Evolutionary conservation across 2,329 filamentous ascomycete species (phyloP).

Genomic region (Colletotrichum camelliae): DNA sequence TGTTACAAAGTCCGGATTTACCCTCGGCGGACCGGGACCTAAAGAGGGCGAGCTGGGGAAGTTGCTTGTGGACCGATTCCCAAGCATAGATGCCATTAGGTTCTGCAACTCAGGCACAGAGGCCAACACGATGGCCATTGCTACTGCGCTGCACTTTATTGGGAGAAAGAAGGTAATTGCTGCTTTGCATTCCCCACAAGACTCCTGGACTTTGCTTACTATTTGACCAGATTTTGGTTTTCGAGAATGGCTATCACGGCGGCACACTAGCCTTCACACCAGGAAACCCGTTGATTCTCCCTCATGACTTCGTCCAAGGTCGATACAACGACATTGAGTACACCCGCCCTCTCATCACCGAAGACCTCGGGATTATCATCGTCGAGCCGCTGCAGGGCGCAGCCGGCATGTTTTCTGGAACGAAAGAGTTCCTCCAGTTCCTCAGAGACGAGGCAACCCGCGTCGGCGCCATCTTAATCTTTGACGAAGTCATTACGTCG

Average conservation of each 20-base stretch:
- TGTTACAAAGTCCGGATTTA: slow-evolving; percentile 55
- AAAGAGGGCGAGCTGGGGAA: slow-evolving; percentile 58
- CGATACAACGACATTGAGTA: slow-evolving; percentile 65
- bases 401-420: slow-evolving; percentile 61
- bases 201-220: accelerated
- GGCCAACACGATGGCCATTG: slow-evolving; percentile 65
- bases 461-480: slow-evolving; percentile 62
- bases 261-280: slow-evolving; percentile 40
- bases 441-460: slow-evolving; percentile 17
- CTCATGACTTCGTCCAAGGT: slow-evolving; percentile 62
- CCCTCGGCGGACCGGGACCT: slow-evolving; percentile 56
- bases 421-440: slow-evolving; percentile 45
- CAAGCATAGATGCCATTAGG: slow-evolving; percentile 56
- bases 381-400: slow-evolving; percentile 71
- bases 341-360: slow-evolving; percentile 43
- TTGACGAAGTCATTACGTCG: slow-evolving; percentile 77
- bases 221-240: slow-evolving; percentile 41
- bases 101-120: slow-evolving; percentile 73
- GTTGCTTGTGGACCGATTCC: slow-evolving; percentile 59
- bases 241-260: slow-evolving; percentile 58
- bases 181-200: accelerated
- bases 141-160: slow-evolving; percentile 53
- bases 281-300: slow-evolving; percentile 47
- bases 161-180: slow-evolving; percentile 44
- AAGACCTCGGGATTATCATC: slow-evolving; percentile 65